Base-by-base conservation (phyloP, 164 flowering plant species). In the Paratinospora sagittata region DNA sequence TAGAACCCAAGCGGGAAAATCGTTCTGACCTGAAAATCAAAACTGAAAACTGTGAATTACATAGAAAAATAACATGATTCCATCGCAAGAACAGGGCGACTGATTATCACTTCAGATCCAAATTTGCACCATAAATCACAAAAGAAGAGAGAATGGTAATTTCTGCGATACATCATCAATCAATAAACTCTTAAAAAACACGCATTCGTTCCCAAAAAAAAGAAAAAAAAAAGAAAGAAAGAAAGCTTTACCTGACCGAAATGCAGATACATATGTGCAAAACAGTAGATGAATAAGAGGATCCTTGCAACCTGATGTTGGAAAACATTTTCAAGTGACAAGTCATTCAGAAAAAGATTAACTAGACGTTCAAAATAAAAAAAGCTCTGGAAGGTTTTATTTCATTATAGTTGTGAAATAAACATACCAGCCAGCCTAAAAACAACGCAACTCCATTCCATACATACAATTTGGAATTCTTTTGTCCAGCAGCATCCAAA, bases 371-470 rank as follows among this genome's bases (percentile, higher is more conserved):
- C 23, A 43, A 27, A 27, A 61, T 12, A 60, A 33, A 14, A 61
- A 61, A 61, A 61, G 26, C 34, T 55, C 24, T 27, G 34, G 34
- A 61, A 8, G 64, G 30, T 30, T 26, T 19, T 21, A 49, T 8
- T 58, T 49, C 57, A 49, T 49, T 49, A 17, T 36, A 36, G 5
- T 49, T 10, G 19, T 17, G 4, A 2, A 55, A 30, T 21, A 45
- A 47, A 6, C 61, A 10, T 72, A 80, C 82, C 78, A 80, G 80
- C 82, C 82, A 91, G 63, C 88, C 90, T 3, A 90, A 69, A 81
- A 91, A 91, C 79, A 91, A 71, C 17, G 81, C 89, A 70, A 90
- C 66, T 62, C 97, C 97, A 77, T 91, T 91, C 65, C 6, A 79
- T 45, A 83, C 45, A 63, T 91, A 91, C 7, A 86, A 70, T 13